These are phyloP conservation scores for Pneumocystis murina DNA, from an alignment of 1,139 yeast species.

Conservation along the genomic window DNA sequence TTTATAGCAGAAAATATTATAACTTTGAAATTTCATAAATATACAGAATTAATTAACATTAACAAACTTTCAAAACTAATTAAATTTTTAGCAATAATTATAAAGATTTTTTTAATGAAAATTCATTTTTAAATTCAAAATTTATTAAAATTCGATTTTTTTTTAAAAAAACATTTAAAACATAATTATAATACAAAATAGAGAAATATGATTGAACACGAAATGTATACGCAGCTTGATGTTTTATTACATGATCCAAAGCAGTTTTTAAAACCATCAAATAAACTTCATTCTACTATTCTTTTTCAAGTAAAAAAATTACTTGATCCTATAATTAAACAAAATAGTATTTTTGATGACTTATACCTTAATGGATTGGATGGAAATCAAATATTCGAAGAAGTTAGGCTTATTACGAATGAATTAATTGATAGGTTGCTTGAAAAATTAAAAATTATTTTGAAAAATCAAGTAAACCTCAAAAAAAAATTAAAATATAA, in stretches of 20 bases:
- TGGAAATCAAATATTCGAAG: slow-evolving; percentile 87
- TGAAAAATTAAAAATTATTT: slow-evolving; percentile 28
- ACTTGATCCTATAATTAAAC: slow-evolving; percentile 49
- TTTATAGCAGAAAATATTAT: neutral
- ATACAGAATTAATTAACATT: neutral
- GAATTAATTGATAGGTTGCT: slow-evolving; percentile 47
- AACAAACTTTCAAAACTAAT: neutral
- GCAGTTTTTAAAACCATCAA: slow-evolving; percentile 9
- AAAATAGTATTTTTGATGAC: slow-evolving; percentile 55
- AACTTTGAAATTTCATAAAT: neutral
- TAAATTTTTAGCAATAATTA: neutral
- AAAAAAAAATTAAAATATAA: neutral
- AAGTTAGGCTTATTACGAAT: slow-evolving; percentile 49
- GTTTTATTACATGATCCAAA: slow-evolving; percentile 1
- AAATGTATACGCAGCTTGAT: neutral
- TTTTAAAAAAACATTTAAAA: neutral
- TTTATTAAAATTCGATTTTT: too few relatives aligned
- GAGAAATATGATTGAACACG: neutral
- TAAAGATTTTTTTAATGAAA: too few relatives aligned
- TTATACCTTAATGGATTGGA: slow-evolving; percentile 75
- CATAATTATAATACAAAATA: neutral
- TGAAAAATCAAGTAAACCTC: slow-evolving; percentile 20
- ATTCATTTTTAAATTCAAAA: neutral
- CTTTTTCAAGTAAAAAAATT: slow-evolving; percentile 7
- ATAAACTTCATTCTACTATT: slow-evolving; percentile 7